A percentile compares a stretch with the other conserved stretches of the same genome.
phyloP scores from a whole-genome alignment of 495 filamentous ascomycete species.

The Usnea hakonensis region DNA sequence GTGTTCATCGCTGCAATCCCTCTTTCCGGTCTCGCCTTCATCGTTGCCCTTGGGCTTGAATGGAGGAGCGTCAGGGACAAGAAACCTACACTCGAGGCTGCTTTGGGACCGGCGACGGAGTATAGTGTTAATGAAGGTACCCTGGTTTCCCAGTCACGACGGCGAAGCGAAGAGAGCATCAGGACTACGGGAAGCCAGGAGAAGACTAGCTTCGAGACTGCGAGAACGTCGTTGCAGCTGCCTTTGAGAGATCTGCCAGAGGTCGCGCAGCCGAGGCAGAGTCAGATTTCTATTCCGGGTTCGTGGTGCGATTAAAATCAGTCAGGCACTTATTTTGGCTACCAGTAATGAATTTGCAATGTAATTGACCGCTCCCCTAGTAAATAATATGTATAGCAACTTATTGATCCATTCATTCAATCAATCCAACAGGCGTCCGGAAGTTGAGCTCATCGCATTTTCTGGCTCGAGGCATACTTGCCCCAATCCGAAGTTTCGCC shows the following conservation, averaged over 20 bases:
- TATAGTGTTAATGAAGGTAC: conserved; percentile 2
- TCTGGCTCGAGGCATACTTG: no score
- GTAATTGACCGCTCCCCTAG: neutral
- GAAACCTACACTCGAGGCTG: conserved; percentile 15
- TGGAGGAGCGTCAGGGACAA: conserved; percentile 57
- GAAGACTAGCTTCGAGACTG: conserved; percentile 18
- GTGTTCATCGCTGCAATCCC: conserved; percentile 54
- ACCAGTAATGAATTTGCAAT: no score
- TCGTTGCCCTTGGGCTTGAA: conserved; percentile 48
- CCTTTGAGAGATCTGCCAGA: neutral
- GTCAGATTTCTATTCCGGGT: conserved; percentile 15
- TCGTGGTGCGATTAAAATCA: conserved; percentile 4
- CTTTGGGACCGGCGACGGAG: conserved; percentile 15
- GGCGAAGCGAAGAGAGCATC: conserved; percentile 12
- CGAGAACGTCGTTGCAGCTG: conserved; percentile 10
- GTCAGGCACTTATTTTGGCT: neutral
- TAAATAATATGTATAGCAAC: neutral
- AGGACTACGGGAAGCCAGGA: conserved; percentile 1
- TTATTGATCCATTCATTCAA: neutral
- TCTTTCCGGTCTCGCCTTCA: conserved; percentile 44
- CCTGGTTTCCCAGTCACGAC: conserved; percentile 1
- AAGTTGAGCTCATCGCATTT: neutral
- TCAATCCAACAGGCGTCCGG: neutral
- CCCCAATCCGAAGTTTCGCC: no score
- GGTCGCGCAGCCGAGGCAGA: neutral